Evolutionary conservation across 768 basidiomycete genomes (phyloP).

Genomic region (Leccinum rimulosum): DNA sequence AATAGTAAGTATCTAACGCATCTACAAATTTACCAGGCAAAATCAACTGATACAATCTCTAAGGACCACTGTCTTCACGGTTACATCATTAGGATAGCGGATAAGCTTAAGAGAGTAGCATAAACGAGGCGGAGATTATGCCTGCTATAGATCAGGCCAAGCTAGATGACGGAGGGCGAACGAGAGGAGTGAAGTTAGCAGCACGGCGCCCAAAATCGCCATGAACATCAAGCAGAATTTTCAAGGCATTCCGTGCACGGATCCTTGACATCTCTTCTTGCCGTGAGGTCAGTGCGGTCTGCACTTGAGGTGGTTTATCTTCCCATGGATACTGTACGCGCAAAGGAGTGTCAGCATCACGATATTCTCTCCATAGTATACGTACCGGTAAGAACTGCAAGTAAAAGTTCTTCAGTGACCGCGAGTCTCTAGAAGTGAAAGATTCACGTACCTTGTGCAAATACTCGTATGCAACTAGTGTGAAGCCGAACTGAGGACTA

Average conservation of each 20-base stretch:
- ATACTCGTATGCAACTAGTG: constrained; percentile 77
- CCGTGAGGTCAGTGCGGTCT: constrained; percentile 67
- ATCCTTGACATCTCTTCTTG: constrained; percentile 84
- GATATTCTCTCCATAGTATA: neutral
- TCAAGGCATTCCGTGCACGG: constrained; percentile 92
- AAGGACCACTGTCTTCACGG: constrained; percentile 10
- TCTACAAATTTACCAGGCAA: constrained; percentile 1
- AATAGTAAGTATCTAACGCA: constrained; percentile 6
- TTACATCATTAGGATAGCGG: constrained; percentile 19
- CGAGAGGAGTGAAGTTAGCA: constrained; percentile 32
- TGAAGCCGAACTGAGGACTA: constrained; percentile 94
- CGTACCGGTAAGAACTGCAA: constrained; percentile 34
- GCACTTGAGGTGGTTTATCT: constrained; percentile 60
- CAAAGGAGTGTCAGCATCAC: constrained; percentile 3
- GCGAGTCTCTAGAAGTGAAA: neutral
- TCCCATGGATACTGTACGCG: constrained; percentile 75
- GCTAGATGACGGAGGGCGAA: constrained; percentile 18
- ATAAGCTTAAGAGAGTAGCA: constrained; percentile 12
- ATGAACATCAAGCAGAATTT: constrained; percentile 85
- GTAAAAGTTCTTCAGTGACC: neutral
- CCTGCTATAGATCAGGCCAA: constrained; percentile 15
- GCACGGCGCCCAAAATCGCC: constrained; percentile 79
- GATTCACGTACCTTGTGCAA: constrained; percentile 53
- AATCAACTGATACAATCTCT: constrained; percentile 4
- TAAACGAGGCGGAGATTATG: neutral